A percentile compares a stretch with the other conserved stretches of the same genome.
Conservation (phyloP, 2,329 filamentous ascomycete species). For the Claviceps arundinis region DNA sequence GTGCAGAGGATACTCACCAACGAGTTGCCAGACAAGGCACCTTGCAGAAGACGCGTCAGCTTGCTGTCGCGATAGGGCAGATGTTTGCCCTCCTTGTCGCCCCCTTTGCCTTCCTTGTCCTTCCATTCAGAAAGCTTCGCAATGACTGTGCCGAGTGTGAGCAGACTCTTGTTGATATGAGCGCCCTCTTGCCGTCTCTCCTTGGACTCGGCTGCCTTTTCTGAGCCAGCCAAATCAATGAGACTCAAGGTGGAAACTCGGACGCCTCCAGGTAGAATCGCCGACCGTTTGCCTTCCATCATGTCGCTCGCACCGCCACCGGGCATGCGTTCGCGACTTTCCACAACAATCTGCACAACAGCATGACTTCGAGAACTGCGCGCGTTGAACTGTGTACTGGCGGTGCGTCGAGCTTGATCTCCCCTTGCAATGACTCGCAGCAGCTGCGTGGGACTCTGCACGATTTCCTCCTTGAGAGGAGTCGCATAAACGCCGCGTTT, state of each 20-base stretch:
- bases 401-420: conserved; percentile 78
- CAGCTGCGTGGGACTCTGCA: conserved; percentile 92
- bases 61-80: conserved; percentile 96
- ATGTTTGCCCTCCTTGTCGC: conserved; percentile 80
- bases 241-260: conserved; percentile 88
- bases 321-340: conserved; percentile 77
- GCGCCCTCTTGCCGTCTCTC: conserved; percentile 88
- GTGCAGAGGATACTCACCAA: conserved; percentile 96
- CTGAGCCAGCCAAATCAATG: conserved; percentile 92
- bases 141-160: conserved; percentile 92
- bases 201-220: conserved; percentile 90
- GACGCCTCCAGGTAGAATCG: conserved; percentile 70
- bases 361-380: conserved; percentile 95
- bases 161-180: conserved; percentile 95
- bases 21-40: conserved; percentile 82
- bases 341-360: conserved; percentile 96
- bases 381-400: conserved; percentile 93
- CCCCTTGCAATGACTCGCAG: conserved; percentile 88
- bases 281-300: conserved; percentile 47
- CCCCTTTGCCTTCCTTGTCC: conserved; percentile 60
- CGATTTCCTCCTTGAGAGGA: conserved; percentile 93
- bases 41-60: conserved; percentile 81
- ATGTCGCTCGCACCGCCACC: conserved; percentile 27
- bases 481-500: conserved; percentile 95
- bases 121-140: conserved; percentile 81